phyloP scores from a whole-genome alignment of 2,329 filamentous ascomycete genomes.

The Dendryphion nanum region DNA sequence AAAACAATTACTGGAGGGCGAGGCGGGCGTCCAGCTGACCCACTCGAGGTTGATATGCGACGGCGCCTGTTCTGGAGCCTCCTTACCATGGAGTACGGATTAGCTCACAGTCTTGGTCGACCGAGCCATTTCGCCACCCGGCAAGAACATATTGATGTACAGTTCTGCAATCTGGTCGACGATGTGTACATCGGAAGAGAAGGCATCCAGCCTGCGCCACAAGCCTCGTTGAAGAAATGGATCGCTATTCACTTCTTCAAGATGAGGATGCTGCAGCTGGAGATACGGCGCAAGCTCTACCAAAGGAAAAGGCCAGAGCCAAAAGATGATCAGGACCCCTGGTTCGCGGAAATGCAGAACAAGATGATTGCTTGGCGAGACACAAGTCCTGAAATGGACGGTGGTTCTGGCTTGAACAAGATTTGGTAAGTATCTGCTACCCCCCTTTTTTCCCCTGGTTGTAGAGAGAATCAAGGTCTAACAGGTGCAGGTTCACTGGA shows the following conservation, averaged over 20 bases:
- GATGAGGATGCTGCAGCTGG: conserved; percentile 83
- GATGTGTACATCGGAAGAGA: conserved; percentile 79
- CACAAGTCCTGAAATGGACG: conserved; percentile 68
- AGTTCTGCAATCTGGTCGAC: conserved; percentile 78
- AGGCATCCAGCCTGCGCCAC: conserved; percentile 69
- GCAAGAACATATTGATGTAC: conserved; percentile 79
- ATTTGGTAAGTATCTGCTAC: conserved; percentile 62
- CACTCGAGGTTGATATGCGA: conserved; percentile 83
- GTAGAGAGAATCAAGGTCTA: not conserved
- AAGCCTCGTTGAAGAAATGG: conserved; percentile 76
- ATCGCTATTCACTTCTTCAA: conserved; percentile 91
- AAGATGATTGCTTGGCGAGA: conserved; percentile 80
- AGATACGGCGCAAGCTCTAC: conserved; percentile 83
- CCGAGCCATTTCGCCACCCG: conserved; percentile 81
- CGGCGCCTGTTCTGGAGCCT: conserved; percentile 86
- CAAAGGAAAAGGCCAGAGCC: conserved; percentile 78
- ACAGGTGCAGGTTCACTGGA: conserved; percentile 54
- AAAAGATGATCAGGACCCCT: conserved; percentile 76
- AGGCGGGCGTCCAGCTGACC: conserved; percentile 60
- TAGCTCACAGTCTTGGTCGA: conserved; percentile 84
- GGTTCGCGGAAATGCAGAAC: conserved; percentile 77
- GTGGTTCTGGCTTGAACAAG: conserved; percentile 70
- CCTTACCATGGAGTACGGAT: conserved; percentile 80
- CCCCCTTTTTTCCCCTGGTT: not conserved
- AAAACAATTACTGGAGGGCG: conserved; percentile 73